A percentile compares a stretch with the other conserved stretches of the same genome.
These are phyloP conservation scores for Salvia hispanica DNA, from an alignment of 257 asterid species.

Conservation along the genomic window DNA sequence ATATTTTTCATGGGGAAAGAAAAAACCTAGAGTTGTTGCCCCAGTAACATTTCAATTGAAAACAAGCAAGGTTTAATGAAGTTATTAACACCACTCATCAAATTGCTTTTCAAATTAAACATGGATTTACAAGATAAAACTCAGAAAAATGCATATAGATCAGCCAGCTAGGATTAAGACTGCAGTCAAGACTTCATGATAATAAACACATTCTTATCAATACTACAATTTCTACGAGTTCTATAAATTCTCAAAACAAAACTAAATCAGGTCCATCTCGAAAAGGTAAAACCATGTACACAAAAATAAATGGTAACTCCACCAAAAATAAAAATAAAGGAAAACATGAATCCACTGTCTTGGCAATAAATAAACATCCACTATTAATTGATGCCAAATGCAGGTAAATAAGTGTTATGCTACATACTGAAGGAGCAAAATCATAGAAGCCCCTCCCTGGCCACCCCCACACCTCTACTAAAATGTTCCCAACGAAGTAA, in stretches of 20 bases:
- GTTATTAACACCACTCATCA: background rate
- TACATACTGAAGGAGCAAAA: background rate
- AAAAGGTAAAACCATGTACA: background rate
- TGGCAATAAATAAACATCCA: background rate
- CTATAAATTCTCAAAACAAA: background rate
- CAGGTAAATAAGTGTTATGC: background rate
- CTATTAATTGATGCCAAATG: background rate
- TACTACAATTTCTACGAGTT: background rate
- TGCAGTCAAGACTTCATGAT: background rate
- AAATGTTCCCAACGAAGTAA: background rate
- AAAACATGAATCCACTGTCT: background rate
- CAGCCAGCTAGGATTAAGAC: background rate
- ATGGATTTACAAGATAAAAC: background rate
- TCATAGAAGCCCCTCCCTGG: background rate
- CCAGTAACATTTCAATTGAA: background rate
- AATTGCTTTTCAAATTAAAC: background rate
- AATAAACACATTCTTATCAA: background rate
- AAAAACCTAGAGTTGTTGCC: background rate
- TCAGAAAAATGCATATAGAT: background rate
- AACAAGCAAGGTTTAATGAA: slow-evolving; percentile 6
- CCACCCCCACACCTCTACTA: background rate
- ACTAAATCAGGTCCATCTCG: background rate
- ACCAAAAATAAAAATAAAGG: background rate
- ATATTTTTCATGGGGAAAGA: background rate
- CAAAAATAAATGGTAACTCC: background rate